Percentiles rank a stretch among this genome's conserved stretches.
These are phyloP conservation scores for Penicillium crustosum DNA, from an alignment of 2,329 filamentous ascomycete species.

Conservation along the genomic window DNA sequence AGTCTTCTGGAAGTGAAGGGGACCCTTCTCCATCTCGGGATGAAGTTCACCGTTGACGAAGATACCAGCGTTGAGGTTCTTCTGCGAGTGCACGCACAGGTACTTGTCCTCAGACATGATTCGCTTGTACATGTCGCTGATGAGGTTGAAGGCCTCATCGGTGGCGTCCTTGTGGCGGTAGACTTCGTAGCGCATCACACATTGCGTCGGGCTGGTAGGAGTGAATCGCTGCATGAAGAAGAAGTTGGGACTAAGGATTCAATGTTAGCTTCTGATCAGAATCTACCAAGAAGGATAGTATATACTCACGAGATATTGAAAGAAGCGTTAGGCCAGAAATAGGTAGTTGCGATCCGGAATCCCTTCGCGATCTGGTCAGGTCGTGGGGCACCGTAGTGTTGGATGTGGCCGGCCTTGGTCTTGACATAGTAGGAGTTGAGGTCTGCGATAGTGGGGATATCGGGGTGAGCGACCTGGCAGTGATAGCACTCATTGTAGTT, in stretches of 20 bases:
- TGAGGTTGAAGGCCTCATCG: slow-evolving; percentile 59
- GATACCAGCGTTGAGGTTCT: slow-evolving; percentile 61
- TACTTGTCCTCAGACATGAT: slow-evolving; percentile 67
- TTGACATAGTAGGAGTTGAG: slow-evolving; percentile 56
- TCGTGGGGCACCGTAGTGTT: slow-evolving; percentile 45
- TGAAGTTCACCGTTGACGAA: slow-evolving; percentile 65
- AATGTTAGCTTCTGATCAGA: not conserved
- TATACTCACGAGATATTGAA: slow-evolving; percentile 36
- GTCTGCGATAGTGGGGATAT: slow-evolving; percentile 50
- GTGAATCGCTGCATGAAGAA: slow-evolving; percentile 67
- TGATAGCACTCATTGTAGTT: slow-evolving; percentile 60
- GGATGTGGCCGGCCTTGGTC: slow-evolving; percentile 50
- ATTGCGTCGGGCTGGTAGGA: slow-evolving; percentile 53
- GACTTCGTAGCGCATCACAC: slow-evolving; percentile 63
- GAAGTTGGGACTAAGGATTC: slow-evolving; percentile 50
- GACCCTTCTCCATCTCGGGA: slow-evolving; percentile 59
- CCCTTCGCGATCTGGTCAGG: slow-evolving; percentile 24
- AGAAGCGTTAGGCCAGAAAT: slow-evolving; percentile 40
- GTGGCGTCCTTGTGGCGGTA: slow-evolving; percentile 62
- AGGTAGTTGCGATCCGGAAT: slow-evolving; percentile 27
- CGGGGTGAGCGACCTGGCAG: slow-evolving; percentile 28
- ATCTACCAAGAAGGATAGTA: no score
- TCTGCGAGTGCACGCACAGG: slow-evolving; percentile 60
- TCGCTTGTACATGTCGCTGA: slow-evolving; percentile 63
- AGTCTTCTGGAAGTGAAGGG: slow-evolving; percentile 57